Evolutionary conservation across 257 asterid species (phyloP), one percentile per base, ranked within the genome.

Genomic region (Solanum medicagineum): DNA sequence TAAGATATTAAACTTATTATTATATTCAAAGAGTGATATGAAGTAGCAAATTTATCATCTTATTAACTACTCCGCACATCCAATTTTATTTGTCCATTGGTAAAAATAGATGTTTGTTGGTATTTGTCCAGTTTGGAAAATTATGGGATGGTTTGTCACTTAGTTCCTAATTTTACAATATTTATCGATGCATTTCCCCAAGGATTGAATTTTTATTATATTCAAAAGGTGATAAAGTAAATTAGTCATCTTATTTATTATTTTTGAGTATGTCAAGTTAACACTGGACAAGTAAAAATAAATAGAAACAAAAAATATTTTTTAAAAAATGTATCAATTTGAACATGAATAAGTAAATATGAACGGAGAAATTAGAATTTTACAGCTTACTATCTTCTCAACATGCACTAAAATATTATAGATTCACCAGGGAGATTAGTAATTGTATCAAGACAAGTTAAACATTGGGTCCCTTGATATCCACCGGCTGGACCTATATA

Each of bases 321-420:
- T 12, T 59, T 20, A 49, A 49, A 5, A 10, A 10, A 26, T n/a
- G 32, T 15, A 7, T 60, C 7, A n/a, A 15, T 3, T 60, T 1
- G 11, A 63, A 63, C 10, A 63, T 63, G 70, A 22, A 6, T 6
- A 63, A 24, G 42, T 63, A 63, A 63, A 63, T 24, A 26, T 26
- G 10, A 42, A 26, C 1, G 10, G 42, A 5, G 19, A 9, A 26
- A 24, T 17, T 32, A 32, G 7, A 40, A 71, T 45, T 19, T 62
- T 85, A 88, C 91, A 90, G 88, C 85, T 54, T 86, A 71, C 86
- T 89, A 91, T 89, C 89, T 54, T 62, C 75, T 90, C 91, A 91
- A 45, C 85, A 55, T 49, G 75, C 92, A 93, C 92, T 84, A 77
- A 36, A 66, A 57, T 73, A 77, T 24, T 75, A 75, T 14, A 4